phyloP scores from a whole-genome alignment of 2,329 filamentous ascomycete genomes.

The Pyricularia sp. region DNA sequence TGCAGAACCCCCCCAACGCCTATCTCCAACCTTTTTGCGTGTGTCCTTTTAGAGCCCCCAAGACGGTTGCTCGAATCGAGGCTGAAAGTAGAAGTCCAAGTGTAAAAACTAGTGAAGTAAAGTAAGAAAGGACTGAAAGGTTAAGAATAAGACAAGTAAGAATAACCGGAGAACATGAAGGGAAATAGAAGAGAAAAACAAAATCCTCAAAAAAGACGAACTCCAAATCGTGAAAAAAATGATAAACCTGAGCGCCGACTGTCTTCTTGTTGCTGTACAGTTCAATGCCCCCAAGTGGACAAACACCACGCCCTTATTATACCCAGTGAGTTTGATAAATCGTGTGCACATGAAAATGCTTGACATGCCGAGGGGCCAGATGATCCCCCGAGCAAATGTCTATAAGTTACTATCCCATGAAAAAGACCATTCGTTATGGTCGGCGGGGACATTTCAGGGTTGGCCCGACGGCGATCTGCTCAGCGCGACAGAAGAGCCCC shows the following conservation, averaged over 20 bases:
- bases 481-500: not conserved
- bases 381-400: not conserved
- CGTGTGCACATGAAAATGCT: not conserved
- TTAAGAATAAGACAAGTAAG: constrained; percentile 1
- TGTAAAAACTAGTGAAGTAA: not conserved
- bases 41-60: not conserved
- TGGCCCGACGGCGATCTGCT: not conserved
- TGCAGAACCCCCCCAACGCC: not conserved
- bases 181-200: not conserved
- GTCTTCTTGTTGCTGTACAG: constrained; percentile 1
- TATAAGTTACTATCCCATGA: not conserved
- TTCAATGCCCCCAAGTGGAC: not conserved
- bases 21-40: not conserved
- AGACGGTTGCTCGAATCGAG: not conserved
- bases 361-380: not conserved
- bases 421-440: not conserved
- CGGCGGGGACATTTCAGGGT: not conserved
- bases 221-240: not conserved
- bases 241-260: not conserved
- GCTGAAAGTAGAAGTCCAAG: not conserved
- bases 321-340: not conserved
- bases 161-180: not conserved
- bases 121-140: not conserved
- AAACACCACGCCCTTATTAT: not conserved
- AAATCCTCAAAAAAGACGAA: not conserved